These are phyloP conservation scores for Globisporangium sylvaticum DNA, from an alignment of 352 stramenopile genomes.

Conservation along the genomic window DNA sequence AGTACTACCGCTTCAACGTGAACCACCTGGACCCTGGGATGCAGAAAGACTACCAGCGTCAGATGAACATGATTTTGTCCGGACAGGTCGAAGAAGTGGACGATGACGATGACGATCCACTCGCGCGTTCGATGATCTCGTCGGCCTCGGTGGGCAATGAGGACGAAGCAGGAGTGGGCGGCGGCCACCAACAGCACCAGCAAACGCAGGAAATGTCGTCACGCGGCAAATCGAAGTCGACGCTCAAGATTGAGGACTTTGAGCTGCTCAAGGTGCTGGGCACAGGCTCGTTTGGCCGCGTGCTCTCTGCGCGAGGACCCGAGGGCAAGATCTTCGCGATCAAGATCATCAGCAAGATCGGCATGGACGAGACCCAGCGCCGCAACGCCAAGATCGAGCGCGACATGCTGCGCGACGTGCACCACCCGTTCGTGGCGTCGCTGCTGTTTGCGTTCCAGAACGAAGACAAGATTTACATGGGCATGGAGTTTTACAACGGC, in stretches of 20 bases:
- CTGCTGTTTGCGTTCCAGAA: conserved; percentile 97
- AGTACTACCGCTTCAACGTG: conserved; percentile 87
- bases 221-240: conserved; percentile 72
- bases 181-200: conserved; percentile 9
- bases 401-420: conserved; percentile 92
- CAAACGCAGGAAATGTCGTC: conserved; percentile 18
- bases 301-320: conserved; percentile 65
- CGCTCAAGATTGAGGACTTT: conserved; percentile 84
- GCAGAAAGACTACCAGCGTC: conserved; percentile 45
- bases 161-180: conserved; percentile 30
- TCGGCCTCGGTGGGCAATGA: conserved; percentile 59
- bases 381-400: conserved; percentile 90
- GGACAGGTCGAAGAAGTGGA: conserved; percentile 76
- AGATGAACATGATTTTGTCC: conserved; percentile 64
- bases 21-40: conserved; percentile 57
- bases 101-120: conserved; percentile 57
- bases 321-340: conserved; percentile 81
- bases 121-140: conserved; percentile 55
- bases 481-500: conserved; percentile 98
- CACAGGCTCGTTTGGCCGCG: conserved; percentile 80
- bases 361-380: conserved; percentile 79
- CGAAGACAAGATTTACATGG: conserved; percentile 97
- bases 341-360: conserved; percentile 89
- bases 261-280: conserved; percentile 83
- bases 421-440: conserved; percentile 97